These are phyloP conservation scores for Daldinia sp. DNA, from an alignment of 2,329 filamentous ascomycete species.

Conservation along the genomic window DNA sequence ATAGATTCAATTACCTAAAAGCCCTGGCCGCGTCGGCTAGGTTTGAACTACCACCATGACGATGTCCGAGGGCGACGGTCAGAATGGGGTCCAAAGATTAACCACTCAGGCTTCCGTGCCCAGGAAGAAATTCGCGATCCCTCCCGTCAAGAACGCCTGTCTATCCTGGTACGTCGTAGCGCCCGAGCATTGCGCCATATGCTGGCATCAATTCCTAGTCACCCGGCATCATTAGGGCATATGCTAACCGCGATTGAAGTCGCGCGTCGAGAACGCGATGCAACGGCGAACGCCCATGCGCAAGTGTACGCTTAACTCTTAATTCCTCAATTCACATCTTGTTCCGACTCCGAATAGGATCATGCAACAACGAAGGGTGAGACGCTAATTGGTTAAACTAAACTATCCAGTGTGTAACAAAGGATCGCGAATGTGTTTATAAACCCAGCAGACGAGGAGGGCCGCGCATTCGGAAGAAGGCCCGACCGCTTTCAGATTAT, in stretches of 20 bases:
- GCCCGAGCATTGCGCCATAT: conserved; percentile 25
- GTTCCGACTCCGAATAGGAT: background rate
- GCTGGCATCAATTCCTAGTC: conserved; percentile 7
- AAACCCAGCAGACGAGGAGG: conserved; percentile 59
- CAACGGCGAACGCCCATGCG: conserved; percentile 59
- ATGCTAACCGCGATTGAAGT: conserved; percentile 48
- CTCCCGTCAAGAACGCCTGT: conserved; percentile 64
- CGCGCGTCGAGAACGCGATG: conserved; percentile 61
- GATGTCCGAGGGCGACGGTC: conserved; percentile 46
- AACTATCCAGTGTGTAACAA: conserved; percentile 54
- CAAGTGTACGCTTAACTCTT: conserved; percentile 54
- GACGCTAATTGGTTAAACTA: conserved; percentile 39
- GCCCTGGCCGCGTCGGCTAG: conserved; percentile 5
- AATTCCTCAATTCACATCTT: conserved; percentile 13
- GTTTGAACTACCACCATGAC: conserved; percentile 24
- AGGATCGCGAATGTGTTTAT: conserved; percentile 58
- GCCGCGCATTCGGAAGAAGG: conserved; percentile 58
- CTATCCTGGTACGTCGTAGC: conserved; percentile 60
- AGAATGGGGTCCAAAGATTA: conserved; percentile 41
- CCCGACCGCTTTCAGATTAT: conserved; percentile 47
- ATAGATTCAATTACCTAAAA: conserved; percentile 40
- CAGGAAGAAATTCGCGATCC: conserved; percentile 59
- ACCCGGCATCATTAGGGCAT: background rate
- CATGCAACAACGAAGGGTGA: conserved; percentile 2
- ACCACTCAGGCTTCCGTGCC: conserved; percentile 35